These are phyloP conservation scores for Backusella macrospora DNA, from an alignment of 192 early-diverging fungal species.

Conservation along the genomic window DNA sequence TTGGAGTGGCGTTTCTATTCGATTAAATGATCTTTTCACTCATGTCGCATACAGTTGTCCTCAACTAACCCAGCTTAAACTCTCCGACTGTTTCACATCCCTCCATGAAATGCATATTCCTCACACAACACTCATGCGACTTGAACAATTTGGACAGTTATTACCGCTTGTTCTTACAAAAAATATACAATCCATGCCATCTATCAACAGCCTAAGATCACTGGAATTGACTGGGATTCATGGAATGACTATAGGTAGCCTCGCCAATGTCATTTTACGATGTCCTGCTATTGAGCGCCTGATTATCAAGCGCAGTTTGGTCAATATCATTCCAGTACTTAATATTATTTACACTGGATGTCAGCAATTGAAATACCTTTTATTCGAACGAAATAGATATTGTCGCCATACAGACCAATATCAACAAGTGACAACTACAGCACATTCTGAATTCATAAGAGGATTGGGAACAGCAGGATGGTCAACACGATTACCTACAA, in stretches of 20 bases:
- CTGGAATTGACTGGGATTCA: slow-evolving; percentile 22
- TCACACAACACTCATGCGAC: neutral
- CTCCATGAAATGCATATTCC: neutral
- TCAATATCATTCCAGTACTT: slow-evolving; percentile 25
- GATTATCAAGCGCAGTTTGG: neutral
- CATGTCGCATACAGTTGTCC: neutral
- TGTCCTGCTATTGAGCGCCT: slow-evolving; percentile 7
- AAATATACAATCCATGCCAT: neutral
- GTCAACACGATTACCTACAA: neutral
- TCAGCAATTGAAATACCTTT: slow-evolving; percentile 8
- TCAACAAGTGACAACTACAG: neutral
- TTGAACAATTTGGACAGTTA: neutral
- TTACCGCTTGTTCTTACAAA: neutral
- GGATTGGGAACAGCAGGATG: neutral
- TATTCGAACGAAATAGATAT: slow-evolving; percentile 23
- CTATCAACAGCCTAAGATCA: neutral
- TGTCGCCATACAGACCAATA: neutral
- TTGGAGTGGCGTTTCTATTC: slow-evolving; percentile 12
- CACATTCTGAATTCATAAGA: neutral
- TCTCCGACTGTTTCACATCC: slow-evolving; percentile 30
- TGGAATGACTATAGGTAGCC: slow-evolving; percentile 13
- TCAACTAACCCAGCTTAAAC: neutral
- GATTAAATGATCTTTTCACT: slow-evolving; percentile 23
- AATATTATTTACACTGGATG: slow-evolving; percentile 10
- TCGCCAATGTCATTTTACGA: slow-evolving; percentile 5